Base-by-base conservation (phyloP, 441 rosid species). In the Gossypium schwendimanii region DNA sequence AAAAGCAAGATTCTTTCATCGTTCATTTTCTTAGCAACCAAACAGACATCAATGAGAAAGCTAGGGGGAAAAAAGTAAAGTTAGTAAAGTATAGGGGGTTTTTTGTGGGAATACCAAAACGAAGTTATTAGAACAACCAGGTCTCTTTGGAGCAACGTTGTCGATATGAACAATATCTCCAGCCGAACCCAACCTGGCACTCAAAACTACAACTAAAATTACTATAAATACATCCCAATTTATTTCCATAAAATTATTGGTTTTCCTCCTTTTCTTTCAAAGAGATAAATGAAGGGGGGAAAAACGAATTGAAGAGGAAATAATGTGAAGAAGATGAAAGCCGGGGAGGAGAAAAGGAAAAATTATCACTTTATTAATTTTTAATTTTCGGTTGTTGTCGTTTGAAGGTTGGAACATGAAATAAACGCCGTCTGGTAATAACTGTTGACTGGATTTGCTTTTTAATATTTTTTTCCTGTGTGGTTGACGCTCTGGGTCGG, bases 101-200 rank as follows among this genome's bases (percentile, higher is more conserved):
- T 60, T 47, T 63, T 11, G 17, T 6, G 39, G 12, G 23, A 65
- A 65, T 62, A 83, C 88, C 87, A 85, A 72, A 62, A 85, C 87
- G 76, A 85, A 85, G 77, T 85, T 78, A 74, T 85, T 83, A 1
- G 72, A 72, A 77, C 88, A 85, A 14, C 85, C 86, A 63, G 88
- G 76, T 60, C 84, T 63, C 77, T 60, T 80, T 2, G 87, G 88
- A 50, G 88, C 80, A 39, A 78, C 63, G 63, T 76, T 47, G 80
- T 85, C 88, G 14, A 69, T 80, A 74, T 85, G 88, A 18, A 85
- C 85, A 75, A 83, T 85, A 63, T 85, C 88, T 21, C 88, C 84
- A 53, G 80, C 87, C 5, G 81, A 81, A 9, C 63, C 84, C 17
- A 81, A 69, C 21, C 79, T 62, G 26, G 79, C 75, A 79, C 74